These are phyloP conservation scores for Epichloe festucae DNA, from an alignment of 2,329 filamentous ascomycete genomes.

Conservation along the genomic window DNA sequence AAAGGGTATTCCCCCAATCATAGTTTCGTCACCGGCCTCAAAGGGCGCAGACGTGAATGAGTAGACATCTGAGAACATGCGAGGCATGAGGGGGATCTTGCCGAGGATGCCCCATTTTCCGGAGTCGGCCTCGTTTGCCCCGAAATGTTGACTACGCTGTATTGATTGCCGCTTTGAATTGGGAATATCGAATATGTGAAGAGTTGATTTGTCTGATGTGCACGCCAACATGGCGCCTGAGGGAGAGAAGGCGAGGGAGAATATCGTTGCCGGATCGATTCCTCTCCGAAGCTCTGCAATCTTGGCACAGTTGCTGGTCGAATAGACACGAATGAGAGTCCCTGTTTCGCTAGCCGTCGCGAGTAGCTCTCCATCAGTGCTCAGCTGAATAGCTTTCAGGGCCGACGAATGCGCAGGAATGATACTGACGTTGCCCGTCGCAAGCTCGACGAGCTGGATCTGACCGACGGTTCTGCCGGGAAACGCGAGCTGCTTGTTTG, in stretches of 20 bases:
- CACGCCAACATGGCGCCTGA: constrained; percentile 70
- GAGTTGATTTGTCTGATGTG: constrained; percentile 90
- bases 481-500: constrained; percentile 62
- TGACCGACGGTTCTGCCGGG: constrained; percentile 82
- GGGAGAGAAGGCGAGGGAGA: constrained; percentile 78
- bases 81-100: constrained; percentile 77
- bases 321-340: constrained; percentile 77
- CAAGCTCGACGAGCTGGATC: constrained; percentile 72
- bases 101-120: constrained; percentile 80
- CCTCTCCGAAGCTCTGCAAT: constrained; percentile 78
- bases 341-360: constrained; percentile 88
- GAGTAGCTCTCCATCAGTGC: constrained; percentile 64
- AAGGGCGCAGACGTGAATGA: constrained; percentile 73
- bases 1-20: constrained; percentile 31
- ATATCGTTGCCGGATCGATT: constrained; percentile 77
- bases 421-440: constrained; percentile 75
- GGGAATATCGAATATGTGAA: constrained; percentile 86
- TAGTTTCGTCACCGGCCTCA: constrained; percentile 64
- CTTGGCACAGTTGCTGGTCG: constrained; percentile 65
- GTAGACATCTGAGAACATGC: constrained; percentile 80
- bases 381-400: constrained; percentile 67
- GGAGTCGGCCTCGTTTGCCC: constrained; percentile 24
- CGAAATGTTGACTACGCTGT: constrained; percentile 18
- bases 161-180: constrained; percentile 31
- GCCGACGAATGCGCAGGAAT: constrained; percentile 78